phyloP scores from a whole-genome alignment of 2,329 filamentous ascomycete genomes.

The Hymenoscyphus albidus region DNA sequence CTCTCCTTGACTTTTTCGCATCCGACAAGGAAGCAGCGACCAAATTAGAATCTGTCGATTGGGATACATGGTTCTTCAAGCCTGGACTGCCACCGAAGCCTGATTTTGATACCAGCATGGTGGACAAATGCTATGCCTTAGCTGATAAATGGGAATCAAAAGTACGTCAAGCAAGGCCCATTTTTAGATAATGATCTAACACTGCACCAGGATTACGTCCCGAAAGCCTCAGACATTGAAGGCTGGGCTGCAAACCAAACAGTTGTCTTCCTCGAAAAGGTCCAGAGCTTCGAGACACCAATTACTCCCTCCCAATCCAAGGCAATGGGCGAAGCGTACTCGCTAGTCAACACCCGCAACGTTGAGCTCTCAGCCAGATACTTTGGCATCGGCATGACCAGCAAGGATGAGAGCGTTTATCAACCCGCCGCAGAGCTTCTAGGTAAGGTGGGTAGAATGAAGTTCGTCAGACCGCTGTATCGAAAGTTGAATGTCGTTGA shows the following conservation, averaged over 20 bases:
- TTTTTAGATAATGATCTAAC: not conserved
- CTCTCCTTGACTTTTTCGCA: constrained; percentile 80
- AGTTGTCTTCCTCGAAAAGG: constrained; percentile 80
- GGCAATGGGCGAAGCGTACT: constrained; percentile 71
- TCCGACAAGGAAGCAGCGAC: constrained; percentile 57
- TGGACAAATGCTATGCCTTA: constrained; percentile 78
- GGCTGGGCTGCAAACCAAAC: constrained; percentile 81
- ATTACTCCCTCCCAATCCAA: constrained; percentile 64
- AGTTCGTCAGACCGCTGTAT: constrained; percentile 88
- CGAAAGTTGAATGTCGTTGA: constrained; percentile 72
- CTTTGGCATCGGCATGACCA: constrained; percentile 72
- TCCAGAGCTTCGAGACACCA: constrained; percentile 64
- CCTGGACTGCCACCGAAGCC: constrained; percentile 89
- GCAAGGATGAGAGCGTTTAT: constrained; percentile 66
- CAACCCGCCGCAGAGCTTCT: constrained; percentile 69
- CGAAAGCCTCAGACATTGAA: constrained; percentile 64
- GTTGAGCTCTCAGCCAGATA: constrained; percentile 82
- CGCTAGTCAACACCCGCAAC: constrained; percentile 70
- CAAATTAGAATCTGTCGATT: constrained; percentile 73
- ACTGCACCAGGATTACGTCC: constrained; percentile 50
- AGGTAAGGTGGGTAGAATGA: constrained; percentile 87
- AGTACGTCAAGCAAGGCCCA: constrained; percentile 37
- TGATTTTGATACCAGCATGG: constrained; percentile 82
- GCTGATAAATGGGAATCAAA: constrained; percentile 74
- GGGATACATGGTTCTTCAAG: constrained; percentile 85